These are phyloP conservation scores for Ceratobasidium sp. DNA, from an alignment of 1,284 basidiomycete species.

Conservation along the genomic window DNA sequence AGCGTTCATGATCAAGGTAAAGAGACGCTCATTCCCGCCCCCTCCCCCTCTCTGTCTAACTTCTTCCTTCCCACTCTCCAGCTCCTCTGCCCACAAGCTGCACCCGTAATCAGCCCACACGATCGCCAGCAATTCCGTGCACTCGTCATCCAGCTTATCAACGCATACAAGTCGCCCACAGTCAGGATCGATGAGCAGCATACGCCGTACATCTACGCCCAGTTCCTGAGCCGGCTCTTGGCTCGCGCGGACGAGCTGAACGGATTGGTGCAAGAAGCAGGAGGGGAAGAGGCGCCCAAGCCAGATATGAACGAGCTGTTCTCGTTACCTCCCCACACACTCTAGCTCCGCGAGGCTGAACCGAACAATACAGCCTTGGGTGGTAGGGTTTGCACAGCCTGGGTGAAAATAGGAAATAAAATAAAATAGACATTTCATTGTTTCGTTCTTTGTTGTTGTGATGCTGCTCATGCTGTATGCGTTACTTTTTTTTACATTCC, in stretches of 20 bases:
- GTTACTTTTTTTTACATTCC: neutral
- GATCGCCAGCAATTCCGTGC: constrained; percentile 12
- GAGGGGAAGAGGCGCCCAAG: constrained; percentile 2
- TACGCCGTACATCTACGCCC: constrained; percentile 42
- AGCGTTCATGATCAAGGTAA: constrained; percentile 43
- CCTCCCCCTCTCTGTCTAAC: neutral
- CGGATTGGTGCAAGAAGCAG: neutral
- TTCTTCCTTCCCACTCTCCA: neutral
- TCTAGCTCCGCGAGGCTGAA: neutral
- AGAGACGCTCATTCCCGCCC: neutral
- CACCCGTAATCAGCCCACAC: constrained; percentile 8
- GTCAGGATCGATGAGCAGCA: constrained; percentile 32
- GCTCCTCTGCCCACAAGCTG: constrained; percentile 28
- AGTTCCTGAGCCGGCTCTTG: constrained; percentile 25
- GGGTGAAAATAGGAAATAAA: neutral
- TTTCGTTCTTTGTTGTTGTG: neutral
- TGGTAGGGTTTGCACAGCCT: constrained; percentile 7
- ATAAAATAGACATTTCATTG: constrained; percentile 5
- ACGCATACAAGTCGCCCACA: constrained; percentile 21
- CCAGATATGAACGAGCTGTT: constrained; percentile 35
- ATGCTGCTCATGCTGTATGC: neutral
- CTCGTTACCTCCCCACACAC: constrained; percentile 6
- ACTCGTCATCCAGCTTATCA: constrained; percentile 31
- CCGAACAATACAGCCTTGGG: neutral
- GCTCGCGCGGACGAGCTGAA: constrained; percentile 37